Base-by-base conservation (phyloP, 2,329 filamentous ascomycete species). In the Pezicula carpinea region DNA sequence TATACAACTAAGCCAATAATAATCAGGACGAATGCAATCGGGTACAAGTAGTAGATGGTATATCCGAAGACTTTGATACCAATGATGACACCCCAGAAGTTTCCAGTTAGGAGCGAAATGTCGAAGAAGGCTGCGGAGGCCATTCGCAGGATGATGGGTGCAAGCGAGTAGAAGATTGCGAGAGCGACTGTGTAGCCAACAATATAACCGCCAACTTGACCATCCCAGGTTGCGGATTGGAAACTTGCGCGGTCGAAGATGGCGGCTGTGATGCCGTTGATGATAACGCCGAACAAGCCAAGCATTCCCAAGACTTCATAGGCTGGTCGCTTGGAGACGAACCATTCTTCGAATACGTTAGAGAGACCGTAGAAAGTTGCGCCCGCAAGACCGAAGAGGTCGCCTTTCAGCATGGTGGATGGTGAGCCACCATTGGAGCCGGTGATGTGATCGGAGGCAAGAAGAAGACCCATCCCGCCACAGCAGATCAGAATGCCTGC, bases 61-160 rank as follows among this genome's bases (percentile, higher is more conserved):
- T 87, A 80, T 38, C 85, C 81, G 62, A 99, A 95, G 41, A 97
- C 87, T 64, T 84, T 79, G 57, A 95, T 81, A 42, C 93, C 93
- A 58, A 99, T 92, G 56, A 95, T 86, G 52, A 95, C 86, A 55
- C 90, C 91, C 93, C 93, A 99, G 72, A 97, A 97, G 70, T 95
- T 96, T 59, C 84, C 89, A 2, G 93, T 97, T 50, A 99, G 75
- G 55, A 99, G 74, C 6, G 87, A 92, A 61, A 97, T 95, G 68
- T 99, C 95, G 74, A 96, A 95, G 70, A 99, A 96, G 17, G 91
- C 92, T 3, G 93, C 93, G 14, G 82, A 87, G 22, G 87, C 87
- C 72, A 97, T 86, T 55, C 93, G 88, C 69, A 97, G 84, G 53
- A 99, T 77, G 46, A 97, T 71, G 0, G 93, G 93, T 0, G 87